phyloP scores from a whole-genome alignment of 2,329 filamentous ascomycete genomes.

The Ophiosphaerella herpotricha region DNA sequence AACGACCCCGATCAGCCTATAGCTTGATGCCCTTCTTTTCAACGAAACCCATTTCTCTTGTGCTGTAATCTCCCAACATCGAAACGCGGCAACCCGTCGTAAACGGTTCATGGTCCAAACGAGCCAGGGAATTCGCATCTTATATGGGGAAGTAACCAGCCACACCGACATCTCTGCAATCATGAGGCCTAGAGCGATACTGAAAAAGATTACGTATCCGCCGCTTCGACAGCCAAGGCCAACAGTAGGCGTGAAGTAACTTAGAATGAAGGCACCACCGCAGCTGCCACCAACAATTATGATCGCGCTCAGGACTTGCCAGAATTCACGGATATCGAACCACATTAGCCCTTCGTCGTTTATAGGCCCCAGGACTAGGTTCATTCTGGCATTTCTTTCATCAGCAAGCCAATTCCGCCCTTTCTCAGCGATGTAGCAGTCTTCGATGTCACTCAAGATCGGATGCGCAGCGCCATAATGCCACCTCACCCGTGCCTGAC shows the following conservation, averaged over 20 bases:
- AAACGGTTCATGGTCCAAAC: constrained; percentile 14
- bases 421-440: constrained; percentile 44
- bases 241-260: constrained; percentile 53
- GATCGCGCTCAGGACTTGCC: constrained; percentile 47
- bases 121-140: constrained; percentile 18
- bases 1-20: constrained; percentile 6
- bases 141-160: constrained; percentile 29
- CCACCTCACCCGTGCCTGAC: constrained; percentile 40
- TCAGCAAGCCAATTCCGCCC: constrained; percentile 48
- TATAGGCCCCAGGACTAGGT: constrained; percentile 42
- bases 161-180: constrained; percentile 47
- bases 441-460: constrained; percentile 50
- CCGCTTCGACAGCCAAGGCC: constrained; percentile 50
- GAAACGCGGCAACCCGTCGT: constrained; percentile 15
- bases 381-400: constrained; percentile 38
- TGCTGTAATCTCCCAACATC: constrained; percentile 10
- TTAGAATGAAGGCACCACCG: constrained; percentile 49
- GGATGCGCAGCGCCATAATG: constrained; percentile 51
- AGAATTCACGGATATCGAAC: constrained; percentile 52
- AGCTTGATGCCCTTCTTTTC: constrained; percentile 8
- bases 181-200: constrained; percentile 40
- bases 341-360: constrained; percentile 46
- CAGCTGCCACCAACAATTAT: constrained; percentile 44
- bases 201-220: constrained; percentile 51
- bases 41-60: constrained; percentile 12